Percentiles rank a stretch among this genome's conserved stretches.
These are phyloP conservation scores for Yamadazyma blattariae DNA, from an alignment of 1,139 yeast species.

Conservation along the genomic window DNA sequence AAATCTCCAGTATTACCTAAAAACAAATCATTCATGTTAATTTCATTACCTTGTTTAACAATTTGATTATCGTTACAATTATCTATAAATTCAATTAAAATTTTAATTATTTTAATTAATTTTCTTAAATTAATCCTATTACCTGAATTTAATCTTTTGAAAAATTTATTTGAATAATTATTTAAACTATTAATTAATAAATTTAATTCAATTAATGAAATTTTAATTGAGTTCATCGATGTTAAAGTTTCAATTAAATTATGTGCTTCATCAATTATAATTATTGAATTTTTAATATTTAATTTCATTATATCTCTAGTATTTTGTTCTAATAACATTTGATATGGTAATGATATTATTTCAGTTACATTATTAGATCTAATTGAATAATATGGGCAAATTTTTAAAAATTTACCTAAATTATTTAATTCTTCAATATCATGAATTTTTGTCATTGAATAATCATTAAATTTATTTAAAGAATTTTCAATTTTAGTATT, in stretches of 20 bases:
- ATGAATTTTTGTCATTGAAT: slow-evolving; percentile 56
- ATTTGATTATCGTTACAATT: slow-evolving; percentile 10
- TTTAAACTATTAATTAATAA: slow-evolving; percentile 46
- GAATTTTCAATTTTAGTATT: slow-evolving; percentile 22
- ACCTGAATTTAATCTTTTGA: slow-evolving; percentile 63
- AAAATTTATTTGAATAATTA: slow-evolving; percentile 57
- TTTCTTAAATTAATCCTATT: slow-evolving; percentile 72
- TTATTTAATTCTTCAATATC: slow-evolving; percentile 80
- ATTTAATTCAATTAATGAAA: slow-evolving; percentile 50
- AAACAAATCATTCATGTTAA: slow-evolving; percentile 54
- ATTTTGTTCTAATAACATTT: slow-evolving; percentile 62
- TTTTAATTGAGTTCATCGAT: slow-evolving; percentile 60
- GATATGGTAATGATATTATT: slow-evolving; percentile 83
- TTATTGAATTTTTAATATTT: slow-evolving; percentile 59
- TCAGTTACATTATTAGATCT: slow-evolving; percentile 62
- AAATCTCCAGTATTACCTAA: slow-evolving; percentile 62
- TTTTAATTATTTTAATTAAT: slow-evolving; percentile 54
- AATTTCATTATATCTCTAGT: slow-evolving; percentile 63
- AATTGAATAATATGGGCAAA: slow-evolving; percentile 84
- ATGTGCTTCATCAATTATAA: slow-evolving; percentile 92
- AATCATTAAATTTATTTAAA: slow-evolving; percentile 54
- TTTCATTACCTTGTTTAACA: slow-evolving; percentile 50
- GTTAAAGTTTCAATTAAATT: slow-evolving; percentile 78
- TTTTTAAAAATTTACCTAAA: slow-evolving; percentile 53
- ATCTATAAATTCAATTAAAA: slow-evolving; percentile 46